Percentiles rank a stretch among this genome's conserved stretches.
phyloP scores from a whole-genome alignment of 1,284 basidiomycete genomes.

The Trametes polyzona region DNA sequence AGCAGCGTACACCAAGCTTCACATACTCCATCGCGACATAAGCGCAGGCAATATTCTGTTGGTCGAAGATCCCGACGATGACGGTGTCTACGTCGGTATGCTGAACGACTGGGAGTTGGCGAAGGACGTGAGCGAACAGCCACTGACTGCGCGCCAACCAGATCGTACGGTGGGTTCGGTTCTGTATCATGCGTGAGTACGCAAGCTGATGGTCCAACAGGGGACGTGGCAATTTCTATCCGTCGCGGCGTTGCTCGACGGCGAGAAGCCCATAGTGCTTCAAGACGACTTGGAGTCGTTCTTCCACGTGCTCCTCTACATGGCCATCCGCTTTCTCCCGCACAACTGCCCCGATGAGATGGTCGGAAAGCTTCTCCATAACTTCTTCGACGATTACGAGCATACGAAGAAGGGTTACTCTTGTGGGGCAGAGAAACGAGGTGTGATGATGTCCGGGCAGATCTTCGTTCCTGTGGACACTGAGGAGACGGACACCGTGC shows the following conservation, averaged over 20 bases:
- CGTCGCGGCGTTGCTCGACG: background rate
- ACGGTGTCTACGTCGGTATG: background rate
- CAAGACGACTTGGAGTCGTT: constrained; percentile 18
- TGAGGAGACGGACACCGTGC: too few species aligned
- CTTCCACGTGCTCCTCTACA: constrained; percentile 12
- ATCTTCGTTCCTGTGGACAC: too few species aligned
- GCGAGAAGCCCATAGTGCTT: background rate
- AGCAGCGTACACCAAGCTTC: background rate
- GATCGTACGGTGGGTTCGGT: constrained; percentile 3
- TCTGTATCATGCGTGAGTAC: background rate
- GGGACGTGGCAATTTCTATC: constrained; percentile 20
- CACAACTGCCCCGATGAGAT: background rate
- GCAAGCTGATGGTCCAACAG: background rate
- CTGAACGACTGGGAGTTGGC: constrained; percentile 18
- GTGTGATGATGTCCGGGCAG: background rate
- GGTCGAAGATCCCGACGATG: background rate
- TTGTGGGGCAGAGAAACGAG: background rate
- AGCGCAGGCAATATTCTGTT: constrained; percentile 12
- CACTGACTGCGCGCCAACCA: background rate
- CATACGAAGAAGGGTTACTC: background rate
- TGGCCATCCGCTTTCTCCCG: constrained; percentile 6
- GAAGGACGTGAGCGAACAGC: background rate
- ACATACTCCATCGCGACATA: constrained; percentile 10
- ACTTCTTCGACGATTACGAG: constrained; percentile 4
- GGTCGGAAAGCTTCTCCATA: background rate